Evolutionary conservation across 2,329 filamentous ascomycete genomes (phyloP).

Genomic region (Reticulascus tulasneorum): DNA sequence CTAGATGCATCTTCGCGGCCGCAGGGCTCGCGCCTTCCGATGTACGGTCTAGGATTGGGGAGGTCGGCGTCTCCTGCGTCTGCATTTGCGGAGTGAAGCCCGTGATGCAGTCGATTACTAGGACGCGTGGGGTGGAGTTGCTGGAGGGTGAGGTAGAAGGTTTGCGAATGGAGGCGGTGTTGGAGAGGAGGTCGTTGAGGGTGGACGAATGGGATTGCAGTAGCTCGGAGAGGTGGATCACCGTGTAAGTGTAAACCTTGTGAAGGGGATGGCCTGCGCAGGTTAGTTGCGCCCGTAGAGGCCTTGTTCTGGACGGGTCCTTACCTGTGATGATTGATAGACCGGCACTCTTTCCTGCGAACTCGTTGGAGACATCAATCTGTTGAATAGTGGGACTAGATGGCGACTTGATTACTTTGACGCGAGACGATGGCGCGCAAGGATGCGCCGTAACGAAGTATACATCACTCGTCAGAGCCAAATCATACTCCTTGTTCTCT

Average conservation of each 20-base stretch:
- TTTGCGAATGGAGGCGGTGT: conserved; percentile 26
- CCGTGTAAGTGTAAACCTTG: conserved; percentile 57
- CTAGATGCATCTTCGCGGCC: conserved; percentile 50
- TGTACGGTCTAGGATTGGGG: conserved; percentile 39
- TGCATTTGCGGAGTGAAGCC: conserved; percentile 40
- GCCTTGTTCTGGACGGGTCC: conserved; percentile 10
- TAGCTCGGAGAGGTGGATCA: conserved; percentile 56
- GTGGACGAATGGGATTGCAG: conserved; percentile 42
- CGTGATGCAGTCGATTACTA: conserved; percentile 62
- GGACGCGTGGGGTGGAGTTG: conserved; percentile 37
- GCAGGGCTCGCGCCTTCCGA: conserved; percentile 35
- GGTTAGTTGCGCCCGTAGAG: conserved; percentile 3
- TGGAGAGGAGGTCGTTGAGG: conserved; percentile 43
- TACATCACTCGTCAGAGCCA: conserved; percentile 52
- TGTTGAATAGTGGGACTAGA: conserved; percentile 57
- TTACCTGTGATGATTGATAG: conserved; percentile 45
- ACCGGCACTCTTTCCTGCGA: conserved; percentile 39
- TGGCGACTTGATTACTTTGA: conserved; percentile 55
- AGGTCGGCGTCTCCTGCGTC: conserved; percentile 43
- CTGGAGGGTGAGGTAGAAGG: conserved; percentile 23
- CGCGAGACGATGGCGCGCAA: conserved; percentile 54
- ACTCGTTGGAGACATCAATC: conserved; percentile 45
- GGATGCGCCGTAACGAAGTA: conserved; percentile 65
- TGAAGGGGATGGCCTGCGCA: conserved; percentile 56
- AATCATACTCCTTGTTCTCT: conserved; percentile 35